Base-by-base conservation (phyloP, 495 filamentous ascomycete species). In the Daldinia childiae region DNA sequence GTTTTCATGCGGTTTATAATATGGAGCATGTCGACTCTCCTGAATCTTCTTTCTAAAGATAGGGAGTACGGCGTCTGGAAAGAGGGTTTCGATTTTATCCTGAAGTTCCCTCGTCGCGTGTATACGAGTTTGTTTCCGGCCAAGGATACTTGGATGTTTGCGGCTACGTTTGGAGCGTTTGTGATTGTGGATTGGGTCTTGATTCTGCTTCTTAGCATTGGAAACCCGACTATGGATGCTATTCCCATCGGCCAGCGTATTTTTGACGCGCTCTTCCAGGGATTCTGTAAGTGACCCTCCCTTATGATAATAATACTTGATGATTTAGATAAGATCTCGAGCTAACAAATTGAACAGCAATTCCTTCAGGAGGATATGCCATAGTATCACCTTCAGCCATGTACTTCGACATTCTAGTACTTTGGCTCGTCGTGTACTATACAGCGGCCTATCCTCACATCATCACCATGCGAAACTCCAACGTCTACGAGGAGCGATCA, bases 351-450 rank as follows among this genome's bases (percentile, higher is more conserved):
- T 32, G 14, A 55, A 62, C 56, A 74, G 89, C 90, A 36, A 90
- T 94, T 0, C 89, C 91, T 41, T 85, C 85, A 34, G 91, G 91
- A 56, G 92, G 92, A 12, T 93, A 93, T 78, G 92, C 90, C 72
- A 88, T 94, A 57, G 88, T 95, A 43, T 77, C 80, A n/a, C 92
- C 94, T 51, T 75, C 90, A 32, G 81, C 81, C 51, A 80, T 93
- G 27, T 87, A 86, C 17, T 88, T 92, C 66, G 87, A 87, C 3
- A 80, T 93, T 2, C 88, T 91, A 62, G 84, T 91, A 17, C 83
- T 93, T 24, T 93, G 93, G 78, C 85, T 92, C 17, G 82, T 93
- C 21, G 92, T 93, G 87, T 93, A 93, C 88, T 93, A 92, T 76
- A 89, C 91, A 68, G 87, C 89, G 32, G 82, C 87, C 19, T 90